Evolutionary conservation across 2,329 filamentous ascomycete species (phyloP), one percentile per base, ranked within the genome.

Genomic region (Colletotrichum falcatum): DNA sequence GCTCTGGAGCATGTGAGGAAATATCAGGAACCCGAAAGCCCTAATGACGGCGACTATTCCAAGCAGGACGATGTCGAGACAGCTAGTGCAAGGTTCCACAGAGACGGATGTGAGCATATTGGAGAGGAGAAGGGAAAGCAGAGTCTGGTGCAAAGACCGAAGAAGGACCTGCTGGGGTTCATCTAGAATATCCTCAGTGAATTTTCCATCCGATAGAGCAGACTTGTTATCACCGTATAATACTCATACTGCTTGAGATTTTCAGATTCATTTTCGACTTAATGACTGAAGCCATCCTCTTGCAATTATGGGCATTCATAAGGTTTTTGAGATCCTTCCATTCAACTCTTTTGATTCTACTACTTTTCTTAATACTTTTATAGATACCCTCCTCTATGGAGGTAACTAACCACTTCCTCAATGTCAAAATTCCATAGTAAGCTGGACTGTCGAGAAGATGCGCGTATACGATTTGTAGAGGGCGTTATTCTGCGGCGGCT

Each of bases 1-100:
- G 85, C 85, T 0, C 74, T 86, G 42, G 84, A 86, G 44, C 78
- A 86, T 70, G 66, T 87, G 4, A 81, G 75, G 44, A 87, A 87
- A 71, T 87, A 87, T 70, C 83, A 84, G 1, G 78, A 81, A 53
- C 78, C 80, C 0, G 77, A 73, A 0, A 75, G 78, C 6, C 70
- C 54, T 0, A 44, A 73, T 6, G 26, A 59, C n/a, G 54, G 39
- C 14, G 35, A 33, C 0, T 28, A 5, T 3, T 30, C 65, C 1
- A 58, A 42, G 1, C 35, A 72, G 5, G 55, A 69, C 11, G 16
- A 28, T 33, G 6, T 1, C n/a, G n/a, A 56, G 33, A 14, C 23
- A 9, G n/a, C 20, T 11, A 26, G 1, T 18, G 33, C 11, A 11
- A 11, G 30, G 12, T 18, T 28, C 9, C 14, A 56, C 0, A 20